A percentile compares a stretch with the other conserved stretches of the same genome.
Evolutionary conservation across 2,329 filamentous ascomycete genomes (phyloP).

Genomic region (Stromatinia cepivora): DNA sequence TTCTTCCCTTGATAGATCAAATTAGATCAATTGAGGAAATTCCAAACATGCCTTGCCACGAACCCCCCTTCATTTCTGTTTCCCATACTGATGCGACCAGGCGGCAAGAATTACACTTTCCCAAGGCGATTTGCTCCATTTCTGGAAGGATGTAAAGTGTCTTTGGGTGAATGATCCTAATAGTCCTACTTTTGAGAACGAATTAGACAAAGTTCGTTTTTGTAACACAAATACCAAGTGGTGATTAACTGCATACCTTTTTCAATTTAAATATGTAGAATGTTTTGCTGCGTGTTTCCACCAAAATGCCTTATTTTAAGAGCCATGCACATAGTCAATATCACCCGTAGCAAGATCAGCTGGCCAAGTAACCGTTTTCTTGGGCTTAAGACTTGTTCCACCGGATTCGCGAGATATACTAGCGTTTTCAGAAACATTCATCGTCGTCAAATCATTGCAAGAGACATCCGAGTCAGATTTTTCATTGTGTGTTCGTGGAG

Average conservation of each 20-base stretch:
- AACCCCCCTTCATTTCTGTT: too few species aligned
- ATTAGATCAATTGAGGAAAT: too few species aligned
- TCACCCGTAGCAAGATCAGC: background rate
- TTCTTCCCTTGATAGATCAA: too few species aligned
- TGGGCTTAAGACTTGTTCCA: too few species aligned
- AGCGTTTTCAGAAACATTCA: rapidly evolving
- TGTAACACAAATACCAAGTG: background rate
- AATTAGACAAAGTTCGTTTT: background rate
- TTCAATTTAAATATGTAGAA: background rate
- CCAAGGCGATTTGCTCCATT: too few species aligned
- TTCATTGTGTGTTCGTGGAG: background rate
- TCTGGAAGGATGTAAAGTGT: too few species aligned
- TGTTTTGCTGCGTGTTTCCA: background rate
- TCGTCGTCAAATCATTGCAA: background rate
- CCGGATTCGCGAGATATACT: background rate
- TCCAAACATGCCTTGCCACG: too few species aligned
- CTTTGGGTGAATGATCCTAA: too few species aligned
- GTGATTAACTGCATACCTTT: background rate
- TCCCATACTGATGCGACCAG: too few species aligned
- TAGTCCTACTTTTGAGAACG: background rate
- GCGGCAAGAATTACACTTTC: too few species aligned
- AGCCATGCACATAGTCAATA: background rate
- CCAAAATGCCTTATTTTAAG: too few species aligned
- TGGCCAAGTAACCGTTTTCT: background rate
- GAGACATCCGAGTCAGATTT: too few species aligned